Evolutionary conservation across 2,329 filamentous ascomycete genomes (phyloP).

Genomic region (Neodidymelliopsis sp.): DNA sequence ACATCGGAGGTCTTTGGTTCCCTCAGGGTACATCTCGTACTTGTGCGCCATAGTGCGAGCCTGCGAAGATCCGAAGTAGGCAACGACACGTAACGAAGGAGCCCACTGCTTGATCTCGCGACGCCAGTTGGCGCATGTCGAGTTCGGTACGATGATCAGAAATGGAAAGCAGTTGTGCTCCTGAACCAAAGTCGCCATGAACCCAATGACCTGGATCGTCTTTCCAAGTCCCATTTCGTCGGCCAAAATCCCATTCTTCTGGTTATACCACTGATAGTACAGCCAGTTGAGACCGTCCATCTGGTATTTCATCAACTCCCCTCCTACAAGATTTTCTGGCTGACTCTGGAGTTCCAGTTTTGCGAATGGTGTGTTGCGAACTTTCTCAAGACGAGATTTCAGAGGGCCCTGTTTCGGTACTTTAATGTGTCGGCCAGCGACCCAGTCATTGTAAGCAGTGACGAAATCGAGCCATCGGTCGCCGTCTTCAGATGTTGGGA

Average conservation of each 20-base stretch:
- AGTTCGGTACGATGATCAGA: slow-evolving; percentile 90
- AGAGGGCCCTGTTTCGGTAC: slow-evolving; percentile 63
- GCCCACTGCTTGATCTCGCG: slow-evolving; percentile 95
- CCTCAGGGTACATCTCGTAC: slow-evolving; percentile 82
- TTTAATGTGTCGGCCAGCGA: slow-evolving; percentile 78
- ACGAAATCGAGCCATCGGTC: slow-evolving; percentile 81
- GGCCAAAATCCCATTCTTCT: slow-evolving; percentile 87
- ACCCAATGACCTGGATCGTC: slow-evolving; percentile 89
- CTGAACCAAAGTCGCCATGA: slow-evolving; percentile 73
- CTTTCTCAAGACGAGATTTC: slow-evolving; percentile 71
- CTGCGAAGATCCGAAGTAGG: slow-evolving; percentile 81
- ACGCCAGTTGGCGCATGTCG: slow-evolving; percentile 97
- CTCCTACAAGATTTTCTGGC: slow-evolving; percentile 75
- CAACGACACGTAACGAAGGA: slow-evolving; percentile 84
- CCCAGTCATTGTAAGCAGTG: slow-evolving; percentile 84
- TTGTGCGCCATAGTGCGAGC: slow-evolving; percentile 78
- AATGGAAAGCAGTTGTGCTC: slow-evolving; percentile 84
- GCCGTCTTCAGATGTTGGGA: slow-evolving; percentile 70
- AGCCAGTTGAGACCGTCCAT: slow-evolving; percentile 95
- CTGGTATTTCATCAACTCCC: slow-evolving; percentile 92
- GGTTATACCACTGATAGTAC: slow-evolving; percentile 83
- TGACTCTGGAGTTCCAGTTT: slow-evolving; percentile 73
- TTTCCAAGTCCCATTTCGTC: slow-evolving; percentile 99
- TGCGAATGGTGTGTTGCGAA: slow-evolving; percentile 71
- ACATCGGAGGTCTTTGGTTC: slow-evolving; percentile 74